A percentile compares a stretch with the other conserved stretches of the same genome.
Conservation (phyloP, 805 yeast genomes). For the Candida ipomoeae region DNA sequence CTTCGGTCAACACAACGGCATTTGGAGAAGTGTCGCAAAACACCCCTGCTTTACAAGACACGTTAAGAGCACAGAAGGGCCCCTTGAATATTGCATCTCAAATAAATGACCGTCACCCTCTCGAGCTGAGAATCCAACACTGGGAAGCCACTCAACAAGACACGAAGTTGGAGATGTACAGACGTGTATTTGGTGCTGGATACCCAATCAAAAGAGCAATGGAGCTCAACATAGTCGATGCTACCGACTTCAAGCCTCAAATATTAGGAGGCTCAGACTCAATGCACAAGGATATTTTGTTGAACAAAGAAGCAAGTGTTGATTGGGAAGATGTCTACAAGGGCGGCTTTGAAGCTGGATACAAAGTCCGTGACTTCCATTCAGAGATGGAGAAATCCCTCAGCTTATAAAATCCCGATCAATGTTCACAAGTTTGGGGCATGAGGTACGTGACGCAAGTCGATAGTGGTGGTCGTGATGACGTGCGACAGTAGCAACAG, state of each 20-base stretch:
- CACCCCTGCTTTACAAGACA: conserved; percentile 68
- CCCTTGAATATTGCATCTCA: conserved; percentile 57
- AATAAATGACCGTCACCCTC: conserved; percentile 78
- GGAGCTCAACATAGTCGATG: conserved; percentile 75
- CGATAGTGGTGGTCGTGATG: neutral
- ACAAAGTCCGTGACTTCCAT: conserved; percentile 55
- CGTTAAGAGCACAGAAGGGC: conserved; percentile 61
- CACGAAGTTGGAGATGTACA: conserved; percentile 68
- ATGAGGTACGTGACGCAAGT: neutral
- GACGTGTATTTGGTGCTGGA: conserved; percentile 85
- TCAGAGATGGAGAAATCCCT: conserved; percentile 64
- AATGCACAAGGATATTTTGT: conserved; percentile 71
- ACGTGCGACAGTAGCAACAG: neutral
- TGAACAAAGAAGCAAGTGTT: conserved; percentile 68
- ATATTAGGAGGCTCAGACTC: conserved; percentile 55
- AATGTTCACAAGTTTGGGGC: neutral
- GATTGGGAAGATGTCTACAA: conserved; percentile 94
- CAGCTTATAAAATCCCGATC: conserved; percentile 36
- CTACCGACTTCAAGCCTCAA: conserved; percentile 65
- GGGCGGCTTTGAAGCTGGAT: conserved; percentile 45
- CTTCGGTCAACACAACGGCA: conserved; percentile 48
- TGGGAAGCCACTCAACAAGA: conserved; percentile 80
- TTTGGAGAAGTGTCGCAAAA: conserved; percentile 57
- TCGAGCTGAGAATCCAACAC: conserved; percentile 65
- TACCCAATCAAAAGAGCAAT: conserved; percentile 89